Percentiles rank a stretch among this genome's conserved stretches.
These are phyloP conservation scores for Lophium mytilinum DNA, from an alignment of 495 filamentous ascomycete species.

Conservation along the genomic window DNA sequence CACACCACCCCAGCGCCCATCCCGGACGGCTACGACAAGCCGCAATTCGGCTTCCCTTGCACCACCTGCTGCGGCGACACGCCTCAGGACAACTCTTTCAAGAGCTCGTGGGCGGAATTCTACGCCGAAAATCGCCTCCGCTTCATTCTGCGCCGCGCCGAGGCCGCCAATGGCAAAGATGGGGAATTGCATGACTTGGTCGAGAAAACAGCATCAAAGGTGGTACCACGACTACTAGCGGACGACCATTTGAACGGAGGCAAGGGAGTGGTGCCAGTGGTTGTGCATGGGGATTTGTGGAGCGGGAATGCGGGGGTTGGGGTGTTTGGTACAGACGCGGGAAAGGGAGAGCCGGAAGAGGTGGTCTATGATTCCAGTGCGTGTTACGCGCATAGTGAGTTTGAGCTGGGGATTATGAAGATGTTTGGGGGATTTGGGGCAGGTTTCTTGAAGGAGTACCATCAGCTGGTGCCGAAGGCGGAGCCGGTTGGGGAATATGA, in stretches of 20 bases:
- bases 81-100: slow-evolving; percentile 64
- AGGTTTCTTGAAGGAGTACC: slow-evolving; percentile 68
- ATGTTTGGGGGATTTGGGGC: slow-evolving; percentile 90
- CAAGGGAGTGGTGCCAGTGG: slow-evolving; percentile 55
- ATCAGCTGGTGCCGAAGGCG: slow-evolving; percentile 61
- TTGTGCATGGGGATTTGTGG: slow-evolving; percentile 90
- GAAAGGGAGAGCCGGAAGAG: slow-evolving; percentile 54
- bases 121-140: slow-evolving; percentile 66
- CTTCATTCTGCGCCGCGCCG: slow-evolving; percentile 50
- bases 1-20: slow-evolving; percentile 68
- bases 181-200: slow-evolving; percentile 51
- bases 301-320: slow-evolving; percentile 72
- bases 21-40: slow-evolving; percentile 48
- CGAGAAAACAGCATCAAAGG: slow-evolving; percentile 48
- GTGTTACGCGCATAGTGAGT: slow-evolving; percentile 81
- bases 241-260: slow-evolving; percentile 56
- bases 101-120: slow-evolving; percentile 69
- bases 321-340: slow-evolving; percentile 48
- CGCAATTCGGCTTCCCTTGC: slow-evolving; percentile 72
- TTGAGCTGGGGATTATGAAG: slow-evolving; percentile 85
- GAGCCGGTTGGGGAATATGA: slow-evolving; percentile 80
- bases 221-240: slow-evolving; percentile 66
- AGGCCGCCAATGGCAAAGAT: slow-evolving; percentile 57
- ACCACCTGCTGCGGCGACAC: slow-evolving; percentile 82
- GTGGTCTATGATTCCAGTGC: slow-evolving; percentile 77